Evolutionary conservation across 1,139 yeast species (phyloP).

Genomic region (Yamadazyma buinensis): DNA sequence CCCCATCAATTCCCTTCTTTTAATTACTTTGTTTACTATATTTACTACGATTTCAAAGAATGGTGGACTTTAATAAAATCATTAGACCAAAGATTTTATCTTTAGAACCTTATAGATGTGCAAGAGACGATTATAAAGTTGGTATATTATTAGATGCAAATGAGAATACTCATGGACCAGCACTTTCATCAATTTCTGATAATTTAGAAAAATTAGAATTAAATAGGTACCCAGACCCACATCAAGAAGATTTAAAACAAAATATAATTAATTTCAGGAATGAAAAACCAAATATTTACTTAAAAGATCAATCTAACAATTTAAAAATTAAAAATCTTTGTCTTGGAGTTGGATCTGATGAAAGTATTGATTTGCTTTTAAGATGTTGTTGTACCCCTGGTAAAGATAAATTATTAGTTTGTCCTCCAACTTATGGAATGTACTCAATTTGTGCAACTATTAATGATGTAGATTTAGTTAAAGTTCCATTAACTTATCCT

Average conservation of each 20-base stretch:
- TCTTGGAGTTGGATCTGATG: slow-evolving; percentile 97
- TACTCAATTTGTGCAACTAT: slow-evolving; percentile 86
- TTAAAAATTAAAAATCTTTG: slow-evolving; percentile 70
- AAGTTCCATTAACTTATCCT: slow-evolving; percentile 58
- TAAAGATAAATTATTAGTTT: slow-evolving; percentile 70
- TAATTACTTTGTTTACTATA: too few species aligned
- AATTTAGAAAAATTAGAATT: slow-evolving; percentile 45
- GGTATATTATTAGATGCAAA: slow-evolving; percentile 92
- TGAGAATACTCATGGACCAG: slow-evolving; percentile 93
- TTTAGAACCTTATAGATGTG: slow-evolving; percentile 91
- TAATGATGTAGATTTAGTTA: slow-evolving; percentile 76
- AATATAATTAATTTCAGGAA: slow-evolving; percentile 73
- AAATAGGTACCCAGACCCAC: slow-evolving; percentile 96
- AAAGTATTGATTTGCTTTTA: slow-evolving; percentile 83
- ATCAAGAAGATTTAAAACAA: slow-evolving; percentile 74
- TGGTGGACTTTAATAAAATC: slow-evolving; percentile 44
- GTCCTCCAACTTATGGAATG: slow-evolving; percentile 99
- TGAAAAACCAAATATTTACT: slow-evolving; percentile 29
- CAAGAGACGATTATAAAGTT: slow-evolving; percentile 85
- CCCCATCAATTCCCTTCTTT: too few species aligned
- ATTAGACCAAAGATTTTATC: slow-evolving; percentile 81
- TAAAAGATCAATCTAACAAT: slow-evolving; percentile 17
- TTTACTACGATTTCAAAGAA: too few species aligned
- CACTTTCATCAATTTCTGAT: slow-evolving; percentile 35
- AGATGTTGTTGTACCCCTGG: slow-evolving; percentile 85